Percentiles rank a stretch among this genome's conserved stretches.
Evolutionary conservation across 495 filamentous ascomycete genomes (phyloP).

Genomic region (Hypoxylon intermedium): DNA sequence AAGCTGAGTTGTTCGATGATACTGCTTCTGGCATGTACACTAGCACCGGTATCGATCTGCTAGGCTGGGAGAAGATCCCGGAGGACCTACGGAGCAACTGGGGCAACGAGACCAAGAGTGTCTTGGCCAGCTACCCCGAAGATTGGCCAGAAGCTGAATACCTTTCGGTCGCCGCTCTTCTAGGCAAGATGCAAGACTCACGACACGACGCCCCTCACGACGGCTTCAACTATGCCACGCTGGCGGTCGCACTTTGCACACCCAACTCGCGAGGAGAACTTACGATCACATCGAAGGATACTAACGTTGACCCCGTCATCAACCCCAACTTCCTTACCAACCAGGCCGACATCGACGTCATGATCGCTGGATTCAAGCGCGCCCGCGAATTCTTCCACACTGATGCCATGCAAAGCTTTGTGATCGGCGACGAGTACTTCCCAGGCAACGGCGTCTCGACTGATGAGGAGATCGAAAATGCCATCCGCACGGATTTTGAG

Average conservation of each 20-base stretch:
- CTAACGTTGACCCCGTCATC: conserved; percentile 57
- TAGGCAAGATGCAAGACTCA: neutral
- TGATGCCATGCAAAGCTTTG: conserved; percentile 37
- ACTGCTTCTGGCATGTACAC: conserved; percentile 45
- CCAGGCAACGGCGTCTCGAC: conserved; percentile 57
- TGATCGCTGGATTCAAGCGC: conserved; percentile 61
- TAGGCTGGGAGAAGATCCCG: conserved; percentile 59
- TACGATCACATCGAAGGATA: conserved; percentile 53
- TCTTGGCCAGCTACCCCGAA: conserved; percentile 42
- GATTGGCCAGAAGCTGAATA: conserved; percentile 69
- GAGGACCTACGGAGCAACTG: conserved; percentile 34
- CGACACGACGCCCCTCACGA: conserved; percentile 15
- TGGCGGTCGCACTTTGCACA: conserved; percentile 51
- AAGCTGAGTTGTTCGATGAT: neutral
- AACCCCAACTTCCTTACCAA: conserved; percentile 61
- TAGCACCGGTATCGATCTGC: conserved; percentile 47
- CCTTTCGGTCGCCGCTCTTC: conserved; percentile 12
- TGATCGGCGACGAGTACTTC: conserved; percentile 55
- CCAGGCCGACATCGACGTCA: conserved; percentile 59
- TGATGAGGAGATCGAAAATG: conserved; percentile 60
- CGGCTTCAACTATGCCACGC: conserved; percentile 55
- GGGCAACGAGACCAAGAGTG: conserved; percentile 19
- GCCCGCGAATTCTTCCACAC: conserved; percentile 43
- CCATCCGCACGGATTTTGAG: conserved; percentile 47
- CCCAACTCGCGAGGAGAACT: conserved; percentile 63